These are phyloP conservation scores for Alternaria hordeiaustralica DNA, from an alignment of 2,329 filamentous ascomycete species.

Conservation along the genomic window DNA sequence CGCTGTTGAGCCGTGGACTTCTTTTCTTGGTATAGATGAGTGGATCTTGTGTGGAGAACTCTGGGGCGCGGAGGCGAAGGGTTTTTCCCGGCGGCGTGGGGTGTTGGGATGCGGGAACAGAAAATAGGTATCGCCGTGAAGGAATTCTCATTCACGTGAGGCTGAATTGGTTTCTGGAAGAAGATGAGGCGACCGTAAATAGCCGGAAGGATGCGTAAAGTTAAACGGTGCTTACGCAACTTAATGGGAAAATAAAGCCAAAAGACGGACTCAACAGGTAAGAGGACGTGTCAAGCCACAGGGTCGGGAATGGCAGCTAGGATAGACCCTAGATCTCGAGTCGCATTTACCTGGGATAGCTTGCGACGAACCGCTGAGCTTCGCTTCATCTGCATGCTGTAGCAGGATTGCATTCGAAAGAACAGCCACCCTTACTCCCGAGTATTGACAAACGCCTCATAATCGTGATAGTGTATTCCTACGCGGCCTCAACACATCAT, in stretches of 20 bases:
- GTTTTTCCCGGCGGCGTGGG: conserved; percentile 8
- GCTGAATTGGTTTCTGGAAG: not conserved
- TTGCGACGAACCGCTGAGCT: conserved; percentile 3
- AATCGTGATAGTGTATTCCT: not conserved
- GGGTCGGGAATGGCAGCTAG: not conserved
- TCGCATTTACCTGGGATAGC: conserved; percentile 10
- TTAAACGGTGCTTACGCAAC: not conserved
- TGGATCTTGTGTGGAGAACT: conserved; percentile 26
- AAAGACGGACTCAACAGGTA: not conserved
- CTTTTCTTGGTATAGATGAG: conserved; percentile 21
- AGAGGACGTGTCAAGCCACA: conserved; percentile 3
- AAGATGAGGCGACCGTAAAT: not conserved
- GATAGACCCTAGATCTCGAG: conserved; percentile 4
- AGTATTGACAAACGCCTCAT: not conserved
- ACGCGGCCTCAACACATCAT: conserved; percentile 4
- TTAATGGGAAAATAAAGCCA: not conserved
- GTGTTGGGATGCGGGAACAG: conserved; percentile 2
- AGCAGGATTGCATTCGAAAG: conserved; percentile 3
- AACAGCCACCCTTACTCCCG: conserved; percentile 9
- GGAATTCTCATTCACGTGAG: not conserved
- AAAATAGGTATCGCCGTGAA: not conserved
- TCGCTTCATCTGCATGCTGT: not conserved
- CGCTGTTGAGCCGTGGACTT: conserved; percentile 24
- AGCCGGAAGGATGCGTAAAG: not conserved
- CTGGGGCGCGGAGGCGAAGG: conserved; percentile 17